phyloP scores from a whole-genome alignment of 163 green algal genomes.

The Chlamydomonas reinhardtii region DNA sequence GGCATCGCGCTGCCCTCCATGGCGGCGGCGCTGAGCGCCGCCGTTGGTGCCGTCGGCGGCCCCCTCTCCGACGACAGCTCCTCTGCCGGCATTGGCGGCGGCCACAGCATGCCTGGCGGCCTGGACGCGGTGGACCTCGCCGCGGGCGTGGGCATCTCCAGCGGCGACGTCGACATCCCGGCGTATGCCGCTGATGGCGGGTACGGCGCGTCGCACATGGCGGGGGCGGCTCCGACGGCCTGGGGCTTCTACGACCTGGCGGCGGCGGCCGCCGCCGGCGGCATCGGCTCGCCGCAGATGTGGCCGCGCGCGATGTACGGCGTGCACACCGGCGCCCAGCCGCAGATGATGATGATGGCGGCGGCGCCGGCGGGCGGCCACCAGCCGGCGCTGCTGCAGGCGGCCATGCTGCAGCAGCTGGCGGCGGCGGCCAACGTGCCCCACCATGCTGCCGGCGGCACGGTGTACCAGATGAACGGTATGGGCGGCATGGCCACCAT shows the following conservation, averaged over 20 bases:
- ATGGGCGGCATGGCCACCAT: too few species aligned
- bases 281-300: conserved; percentile 12
- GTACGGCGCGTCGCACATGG: not conserved
- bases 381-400: conserved; percentile 10
- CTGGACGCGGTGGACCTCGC: not conserved
- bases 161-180: conserved; percentile 23
- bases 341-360: conserved; percentile 31
- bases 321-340: not conserved
- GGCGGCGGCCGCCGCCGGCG: not conserved
- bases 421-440: conserved; percentile 15
- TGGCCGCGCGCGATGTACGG: not conserved
- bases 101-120: not conserved
- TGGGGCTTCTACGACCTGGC: conserved; percentile 40
- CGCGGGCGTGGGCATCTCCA: conserved; percentile 1
- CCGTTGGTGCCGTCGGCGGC: not conserved
- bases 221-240: not conserved
- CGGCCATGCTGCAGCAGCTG: conserved; percentile 44
- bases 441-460: not conserved
- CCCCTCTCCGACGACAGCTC: not conserved
- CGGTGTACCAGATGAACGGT: too few species aligned
- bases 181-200: not conserved
- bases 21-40: not conserved
- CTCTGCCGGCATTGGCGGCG: not conserved
- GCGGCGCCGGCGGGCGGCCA: not conserved
- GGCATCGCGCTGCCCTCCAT: not conserved